These are phyloP conservation scores for Solanum chaucha DNA, from an alignment of 257 asterid species.

Conservation along the genomic window DNA sequence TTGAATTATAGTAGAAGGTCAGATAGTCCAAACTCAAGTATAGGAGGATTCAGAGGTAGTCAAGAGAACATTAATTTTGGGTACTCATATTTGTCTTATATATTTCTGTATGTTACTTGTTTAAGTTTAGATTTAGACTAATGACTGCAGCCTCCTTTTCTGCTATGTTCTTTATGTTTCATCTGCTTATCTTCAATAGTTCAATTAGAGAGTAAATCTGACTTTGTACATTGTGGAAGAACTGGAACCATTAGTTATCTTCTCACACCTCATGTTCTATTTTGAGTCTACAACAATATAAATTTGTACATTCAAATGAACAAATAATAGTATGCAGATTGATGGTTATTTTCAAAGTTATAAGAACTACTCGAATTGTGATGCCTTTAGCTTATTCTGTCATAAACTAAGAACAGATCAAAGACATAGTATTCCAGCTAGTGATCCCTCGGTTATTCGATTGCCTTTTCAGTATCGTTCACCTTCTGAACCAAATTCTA, in stretches of 20 bases:
- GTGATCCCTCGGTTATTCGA: background rate
- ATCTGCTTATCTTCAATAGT: background rate
- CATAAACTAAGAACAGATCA: background rate
- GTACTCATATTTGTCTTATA: no score
- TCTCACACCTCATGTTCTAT: background rate
- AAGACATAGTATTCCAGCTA: background rate
- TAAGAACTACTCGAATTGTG: background rate
- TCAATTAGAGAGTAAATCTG: background rate
- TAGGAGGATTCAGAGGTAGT: no score
- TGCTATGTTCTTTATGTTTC: background rate
- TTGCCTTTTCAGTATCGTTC: background rate
- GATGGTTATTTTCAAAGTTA: background rate
- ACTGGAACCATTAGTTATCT: background rate
- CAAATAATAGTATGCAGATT: background rate
- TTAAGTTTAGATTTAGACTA: background rate
- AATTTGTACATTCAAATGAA: background rate
- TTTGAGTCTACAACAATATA: background rate
- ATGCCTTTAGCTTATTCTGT: background rate
- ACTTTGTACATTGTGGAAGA: background rate
- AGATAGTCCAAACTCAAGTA: no score
- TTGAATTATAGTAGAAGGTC: no score
- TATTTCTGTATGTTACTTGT: background rate
- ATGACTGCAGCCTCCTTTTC: background rate
- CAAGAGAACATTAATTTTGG: no score
- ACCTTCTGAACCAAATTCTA: background rate